Evolutionary conservation across 2,329 filamentous ascomycete species (phyloP).

Genomic region (Penicillium sp.): DNA sequence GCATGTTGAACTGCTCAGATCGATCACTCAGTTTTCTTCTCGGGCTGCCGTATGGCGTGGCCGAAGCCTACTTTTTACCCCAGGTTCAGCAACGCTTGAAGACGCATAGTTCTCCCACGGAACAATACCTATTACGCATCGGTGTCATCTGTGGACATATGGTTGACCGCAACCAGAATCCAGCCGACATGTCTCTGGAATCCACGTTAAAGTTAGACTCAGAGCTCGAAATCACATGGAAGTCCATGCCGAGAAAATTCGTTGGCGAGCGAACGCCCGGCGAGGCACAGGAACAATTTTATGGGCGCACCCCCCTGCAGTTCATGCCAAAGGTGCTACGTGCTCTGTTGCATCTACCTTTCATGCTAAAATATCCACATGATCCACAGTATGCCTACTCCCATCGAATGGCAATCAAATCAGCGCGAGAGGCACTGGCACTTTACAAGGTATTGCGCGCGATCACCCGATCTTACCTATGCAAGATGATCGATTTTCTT

Average conservation of each 20-base stretch:
- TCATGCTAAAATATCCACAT: slow-evolving; percentile 46
- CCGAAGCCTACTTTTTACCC: slow-evolving; percentile 35
- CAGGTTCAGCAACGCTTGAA: slow-evolving; percentile 31
- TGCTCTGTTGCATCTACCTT: slow-evolving; percentile 52
- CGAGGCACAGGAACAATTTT: slow-evolving; percentile 31
- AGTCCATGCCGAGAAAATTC: slow-evolving; percentile 35
- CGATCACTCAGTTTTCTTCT: slow-evolving; percentile 58
- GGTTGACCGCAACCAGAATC: slow-evolving; percentile 48
- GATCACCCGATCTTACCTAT: slow-evolving; percentile 40
- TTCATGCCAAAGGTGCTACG: slow-evolving; percentile 46
- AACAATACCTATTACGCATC: slow-evolving; percentile 38
- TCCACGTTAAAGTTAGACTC: slow-evolving; percentile 47
- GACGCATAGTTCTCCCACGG: slow-evolving; percentile 20
- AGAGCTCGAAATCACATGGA: slow-evolving; percentile 40
- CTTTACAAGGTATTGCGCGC: slow-evolving; percentile 43
- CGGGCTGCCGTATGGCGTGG: slow-evolving; percentile 54
- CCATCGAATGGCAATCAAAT: slow-evolving; percentile 44
- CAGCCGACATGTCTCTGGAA: slow-evolving; percentile 40
- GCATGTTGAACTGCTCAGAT: slow-evolving; percentile 49
- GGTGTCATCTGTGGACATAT: slow-evolving; percentile 43
- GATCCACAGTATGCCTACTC: slow-evolving; percentile 46
- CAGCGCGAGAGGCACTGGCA: slow-evolving; percentile 46
- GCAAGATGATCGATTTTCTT: slow-evolving; percentile 55
- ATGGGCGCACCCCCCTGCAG: slow-evolving; percentile 40
- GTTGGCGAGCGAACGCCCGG: slow-evolving; percentile 30